Base-by-base conservation (phyloP, 2,329 filamentous ascomycete genomes). In the Clarireedia paspali region DNA sequence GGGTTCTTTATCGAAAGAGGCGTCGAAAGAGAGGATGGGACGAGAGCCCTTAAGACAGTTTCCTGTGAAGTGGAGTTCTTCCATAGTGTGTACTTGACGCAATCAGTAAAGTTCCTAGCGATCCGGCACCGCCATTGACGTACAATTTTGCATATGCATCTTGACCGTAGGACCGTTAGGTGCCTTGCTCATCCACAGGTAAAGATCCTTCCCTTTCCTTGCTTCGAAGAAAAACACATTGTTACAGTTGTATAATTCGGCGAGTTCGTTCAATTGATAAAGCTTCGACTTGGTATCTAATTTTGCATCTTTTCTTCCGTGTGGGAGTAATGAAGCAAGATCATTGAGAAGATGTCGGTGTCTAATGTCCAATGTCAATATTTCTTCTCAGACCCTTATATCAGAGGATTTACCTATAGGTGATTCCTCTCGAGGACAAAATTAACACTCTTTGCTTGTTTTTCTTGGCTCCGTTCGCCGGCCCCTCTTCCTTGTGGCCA, bases 151-250 rank as follows among this genome's bases (percentile, higher is more conserved):
- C 51, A 90, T 77, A 68, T 94, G 88, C 72, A 94, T 80, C 67
- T 81, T 81, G 50, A 79, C 72, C 2, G 78, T 81, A 47, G 79
- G 78, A 5, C 77, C 77, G 58, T 80, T 77, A 67, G 92, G 94
- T 2, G 91, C 87, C 69, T 95, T 95, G 72, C 87, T 85, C 68
- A 96, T 82, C 91, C 91, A 96, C 60, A 95, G 77, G 73, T 97
- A 99, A 20, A 97, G 77, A 77, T 97, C 94, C 73, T 96, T 87
- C 58, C 87, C 89, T 73, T 97, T 99, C 59, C 91, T 81, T 47
- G 91, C 91, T 75, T 99, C 92, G 70, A 96, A 95, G 75, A 96
- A 99, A 60, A 96, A 80, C 56, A 94, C 83, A 70, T 95, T 92
- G 75, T 95, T 96, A 80, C 89, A 95, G 70, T 94, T 95, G 77